These are phyloP conservation scores for Aspergillus eucalypticola DNA, from an alignment of 2,329 filamentous ascomycete genomes.

Conservation along the genomic window DNA sequence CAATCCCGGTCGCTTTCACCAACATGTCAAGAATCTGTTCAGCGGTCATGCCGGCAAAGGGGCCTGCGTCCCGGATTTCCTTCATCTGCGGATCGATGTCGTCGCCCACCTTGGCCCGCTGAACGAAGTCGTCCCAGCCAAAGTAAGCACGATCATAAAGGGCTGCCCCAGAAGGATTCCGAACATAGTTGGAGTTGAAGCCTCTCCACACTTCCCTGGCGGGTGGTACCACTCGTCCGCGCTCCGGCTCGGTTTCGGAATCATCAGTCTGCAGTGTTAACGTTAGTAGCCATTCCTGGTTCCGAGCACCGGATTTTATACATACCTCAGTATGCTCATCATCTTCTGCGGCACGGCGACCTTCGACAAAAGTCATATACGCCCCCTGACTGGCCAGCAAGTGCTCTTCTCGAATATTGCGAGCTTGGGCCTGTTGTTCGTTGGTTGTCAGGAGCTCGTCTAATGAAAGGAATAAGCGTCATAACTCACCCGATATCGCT, in stretches of 20 bases:
- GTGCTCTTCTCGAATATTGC: constrained; percentile 40
- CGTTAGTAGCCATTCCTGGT: constrained; percentile 11
- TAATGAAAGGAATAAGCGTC: background rate
- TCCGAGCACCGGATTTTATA: background rate
- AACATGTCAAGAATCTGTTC: constrained; percentile 29
- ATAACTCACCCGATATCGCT: constrained; percentile 33
- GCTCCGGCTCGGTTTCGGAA: constrained; percentile 33
- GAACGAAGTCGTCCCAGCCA: constrained; percentile 45
- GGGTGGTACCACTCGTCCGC: constrained; percentile 26
- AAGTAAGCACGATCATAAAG: constrained; percentile 37
- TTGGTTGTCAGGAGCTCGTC: background rate
- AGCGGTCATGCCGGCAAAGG: constrained; percentile 27
- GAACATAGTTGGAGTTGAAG: constrained; percentile 38
- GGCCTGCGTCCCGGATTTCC: constrained; percentile 33
- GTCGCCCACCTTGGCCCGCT: constrained; percentile 39
- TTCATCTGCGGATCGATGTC: constrained; percentile 44
- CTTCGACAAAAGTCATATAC: constrained; percentile 42
- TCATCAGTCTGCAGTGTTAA: constrained; percentile 30
- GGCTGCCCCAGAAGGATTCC: constrained; percentile 36
- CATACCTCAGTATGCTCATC: constrained; percentile 45
- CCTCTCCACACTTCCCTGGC: constrained; percentile 33
- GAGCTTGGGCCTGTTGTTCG: constrained; percentile 8
- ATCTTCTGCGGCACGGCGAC: constrained; percentile 41
- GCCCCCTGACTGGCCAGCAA: constrained; percentile 42
- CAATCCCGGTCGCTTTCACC: constrained; percentile 30